These are phyloP conservation scores for Mytilinidion resinicola DNA, from an alignment of 495 filamentous ascomycete species.

Conservation along the genomic window DNA sequence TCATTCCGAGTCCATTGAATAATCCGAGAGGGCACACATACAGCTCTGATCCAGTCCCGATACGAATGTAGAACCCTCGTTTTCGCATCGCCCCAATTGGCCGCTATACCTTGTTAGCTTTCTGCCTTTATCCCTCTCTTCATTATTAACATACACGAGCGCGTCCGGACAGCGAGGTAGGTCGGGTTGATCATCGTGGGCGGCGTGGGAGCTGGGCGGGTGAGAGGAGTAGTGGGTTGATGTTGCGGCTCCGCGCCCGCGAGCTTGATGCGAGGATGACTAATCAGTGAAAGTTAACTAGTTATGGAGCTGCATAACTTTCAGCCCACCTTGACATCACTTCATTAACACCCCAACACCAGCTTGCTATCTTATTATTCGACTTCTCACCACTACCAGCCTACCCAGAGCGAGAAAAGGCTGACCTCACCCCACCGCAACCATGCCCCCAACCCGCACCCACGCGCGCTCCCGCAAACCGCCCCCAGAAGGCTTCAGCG, in stretches of 20 bases:
- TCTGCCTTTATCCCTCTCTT: neutral
- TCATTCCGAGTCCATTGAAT: neutral
- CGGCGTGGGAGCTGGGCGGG: slow-evolving; percentile 3
- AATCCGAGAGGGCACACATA: slow-evolving; percentile 45
- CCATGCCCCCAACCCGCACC: slow-evolving; percentile 80
- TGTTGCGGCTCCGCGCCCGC: slow-evolving; percentile 3
- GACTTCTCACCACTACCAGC: neutral
- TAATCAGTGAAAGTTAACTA: too few relatives aligned
- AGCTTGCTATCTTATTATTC: neutral
- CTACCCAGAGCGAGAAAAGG: neutral
- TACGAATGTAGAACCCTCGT: slow-evolving; percentile 76
- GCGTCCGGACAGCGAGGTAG: slow-evolving; percentile 81
- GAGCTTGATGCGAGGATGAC: too few relatives aligned
- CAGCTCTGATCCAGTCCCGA: slow-evolving; percentile 88
- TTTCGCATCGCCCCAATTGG: slow-evolving; percentile 81
- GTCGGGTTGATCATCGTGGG: slow-evolving; percentile 83
- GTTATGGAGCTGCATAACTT: too few relatives aligned
- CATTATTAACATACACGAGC: slow-evolving; percentile 65
- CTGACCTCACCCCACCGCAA: slow-evolving; percentile 15
- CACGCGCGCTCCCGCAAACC: slow-evolving; percentile 70
- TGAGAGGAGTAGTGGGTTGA: slow-evolving; percentile 8
- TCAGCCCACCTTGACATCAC: too few relatives aligned
- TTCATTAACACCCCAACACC: neutral
- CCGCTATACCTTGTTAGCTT: slow-evolving; percentile 48
- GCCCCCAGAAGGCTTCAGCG: slow-evolving; percentile 90